phyloP scores from a whole-genome alignment of 2,329 filamentous ascomycete genomes.

The Pseudogymnoascus sp. region DNA sequence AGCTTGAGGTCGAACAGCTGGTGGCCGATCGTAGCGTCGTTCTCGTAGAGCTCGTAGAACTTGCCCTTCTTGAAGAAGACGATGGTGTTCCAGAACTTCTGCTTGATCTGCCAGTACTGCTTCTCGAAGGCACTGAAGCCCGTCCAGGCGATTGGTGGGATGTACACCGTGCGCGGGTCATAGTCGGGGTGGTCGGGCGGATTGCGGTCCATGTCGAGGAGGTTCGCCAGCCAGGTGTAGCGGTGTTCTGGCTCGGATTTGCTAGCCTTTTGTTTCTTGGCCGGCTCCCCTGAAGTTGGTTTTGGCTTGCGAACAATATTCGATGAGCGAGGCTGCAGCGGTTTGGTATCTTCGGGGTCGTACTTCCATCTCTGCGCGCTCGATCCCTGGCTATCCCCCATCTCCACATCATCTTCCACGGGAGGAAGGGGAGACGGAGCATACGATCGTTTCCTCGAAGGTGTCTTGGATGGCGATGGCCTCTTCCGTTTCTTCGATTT shows the following conservation, averaged over 20 bases:
- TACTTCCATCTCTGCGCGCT: constrained; percentile 79
- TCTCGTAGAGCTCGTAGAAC: constrained; percentile 97
- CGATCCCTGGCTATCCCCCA: constrained; percentile 51
- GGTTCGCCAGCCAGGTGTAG: constrained; percentile 83
- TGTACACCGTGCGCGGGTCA: constrained; percentile 82
- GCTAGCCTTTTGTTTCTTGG: constrained; percentile 53
- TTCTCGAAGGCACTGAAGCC: constrained; percentile 93
- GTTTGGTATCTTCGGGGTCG: constrained; percentile 50
- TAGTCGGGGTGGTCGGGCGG: constrained; percentile 75
- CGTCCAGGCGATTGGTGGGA: constrained; percentile 70
- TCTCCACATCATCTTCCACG: constrained; percentile 34
- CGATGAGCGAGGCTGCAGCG: constrained; percentile 39
- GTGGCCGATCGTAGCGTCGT: constrained; percentile 92
- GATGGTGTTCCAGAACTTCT: constrained; percentile 93
- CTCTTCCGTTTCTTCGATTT: constrained; percentile 62
- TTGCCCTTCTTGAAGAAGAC: constrained; percentile 99
- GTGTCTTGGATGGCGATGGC: constrained; percentile 39
- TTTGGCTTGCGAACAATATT: constrained; percentile 30
- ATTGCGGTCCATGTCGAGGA: constrained; percentile 77
- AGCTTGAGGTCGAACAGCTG: constrained; percentile 96
- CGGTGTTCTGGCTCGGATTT: constrained; percentile 75
- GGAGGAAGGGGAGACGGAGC: constrained; percentile 41
- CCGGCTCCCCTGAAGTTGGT: constrained; percentile 14
- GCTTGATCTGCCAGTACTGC: constrained; percentile 99
- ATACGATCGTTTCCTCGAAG: constrained; percentile 55